Conservation (phyloP, 2,329 filamentous ascomycete genomes). For the Fusarium mangiferae region DNA sequence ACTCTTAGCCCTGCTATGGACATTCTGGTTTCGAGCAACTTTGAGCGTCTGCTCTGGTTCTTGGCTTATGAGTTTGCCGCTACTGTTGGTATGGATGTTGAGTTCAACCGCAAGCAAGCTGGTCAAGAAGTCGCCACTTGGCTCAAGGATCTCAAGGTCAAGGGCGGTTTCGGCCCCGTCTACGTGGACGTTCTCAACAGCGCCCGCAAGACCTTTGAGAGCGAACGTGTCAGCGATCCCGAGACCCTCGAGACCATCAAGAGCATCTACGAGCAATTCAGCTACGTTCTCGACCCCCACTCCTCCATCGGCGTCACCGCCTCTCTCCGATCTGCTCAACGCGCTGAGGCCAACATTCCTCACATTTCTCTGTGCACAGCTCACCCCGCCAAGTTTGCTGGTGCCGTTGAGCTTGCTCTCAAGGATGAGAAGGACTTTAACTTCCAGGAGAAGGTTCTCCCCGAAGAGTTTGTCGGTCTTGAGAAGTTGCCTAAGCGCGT, state of each 20-base stretch:
- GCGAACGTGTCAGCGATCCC: slow-evolving; percentile 74
- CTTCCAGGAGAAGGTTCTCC: slow-evolving; percentile 80
- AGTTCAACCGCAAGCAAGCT: slow-evolving; percentile 74
- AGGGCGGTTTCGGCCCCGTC: slow-evolving; percentile 83
- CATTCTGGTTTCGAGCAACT: slow-evolving; percentile 95
- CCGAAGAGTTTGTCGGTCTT: slow-evolving; percentile 82
- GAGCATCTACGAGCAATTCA: slow-evolving; percentile 65
- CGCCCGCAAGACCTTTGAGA: slow-evolving; percentile 81
- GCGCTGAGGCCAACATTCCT: slow-evolving; percentile 61
- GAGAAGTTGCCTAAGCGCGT: slow-evolving; percentile 81
- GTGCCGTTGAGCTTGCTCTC: slow-evolving; percentile 84
- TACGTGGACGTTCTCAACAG: slow-evolving; percentile 76
- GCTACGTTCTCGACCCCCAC: slow-evolving; percentile 93
- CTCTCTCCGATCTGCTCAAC: slow-evolving; percentile 73
- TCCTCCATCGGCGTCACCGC: slow-evolving; percentile 87
- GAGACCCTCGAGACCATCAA: slow-evolving; percentile 75
- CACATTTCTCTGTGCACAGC: slow-evolving; percentile 92
- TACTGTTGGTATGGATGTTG: slow-evolving; percentile 68
- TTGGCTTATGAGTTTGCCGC: slow-evolving; percentile 78
- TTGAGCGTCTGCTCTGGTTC: slow-evolving; percentile 95
- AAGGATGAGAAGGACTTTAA: slow-evolving; percentile 76
- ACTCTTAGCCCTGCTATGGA: slow-evolving; percentile 97
- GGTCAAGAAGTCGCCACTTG: slow-evolving; percentile 81
- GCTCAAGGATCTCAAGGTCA: slow-evolving; percentile 82
- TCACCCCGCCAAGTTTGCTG: slow-evolving; percentile 94